Conservation (phyloP, 1,284 basidiomycete species). For the Puccinia triticina region DNA sequence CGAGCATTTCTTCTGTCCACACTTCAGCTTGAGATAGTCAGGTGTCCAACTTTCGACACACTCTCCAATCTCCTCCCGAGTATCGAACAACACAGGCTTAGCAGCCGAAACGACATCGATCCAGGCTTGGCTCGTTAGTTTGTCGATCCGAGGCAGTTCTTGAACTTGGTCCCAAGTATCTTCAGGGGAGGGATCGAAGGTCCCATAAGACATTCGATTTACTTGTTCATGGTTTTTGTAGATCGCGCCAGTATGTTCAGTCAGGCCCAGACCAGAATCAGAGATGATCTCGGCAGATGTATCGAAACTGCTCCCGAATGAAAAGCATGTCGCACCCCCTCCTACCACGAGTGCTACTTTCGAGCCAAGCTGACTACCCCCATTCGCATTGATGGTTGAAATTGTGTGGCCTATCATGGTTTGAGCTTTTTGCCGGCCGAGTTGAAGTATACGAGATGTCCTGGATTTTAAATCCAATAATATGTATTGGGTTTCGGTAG, state of each 20-base stretch:
- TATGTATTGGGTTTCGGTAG: conserved; percentile 33
- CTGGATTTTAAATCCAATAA: conserved; percentile 17
- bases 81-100: conserved; percentile 32
- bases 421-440: neutral
- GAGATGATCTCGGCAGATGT: conserved; percentile 18
- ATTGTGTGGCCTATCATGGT: conserved; percentile 37
- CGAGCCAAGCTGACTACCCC: neutral
- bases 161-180: conserved; percentile 41
- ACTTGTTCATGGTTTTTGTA: neutral
- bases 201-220: neutral
- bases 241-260: neutral
- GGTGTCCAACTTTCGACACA: conserved; percentile 39
- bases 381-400: neutral
- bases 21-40: conserved; percentile 38
- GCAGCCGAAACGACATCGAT: neutral
- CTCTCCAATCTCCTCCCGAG: conserved; percentile 28
- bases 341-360: conserved; percentile 32
- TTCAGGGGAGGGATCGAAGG: conserved; percentile 26
- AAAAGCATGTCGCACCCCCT: conserved; percentile 49
- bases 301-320: conserved; percentile 49
- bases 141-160: neutral
- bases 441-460: conserved; percentile 8
- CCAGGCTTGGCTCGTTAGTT: conserved; percentile 19
- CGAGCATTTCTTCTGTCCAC: conserved; percentile 36
- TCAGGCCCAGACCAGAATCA: neutral